Percentiles rank a stretch among this genome's conserved stretches.
Evolutionary conservation across 2,329 filamentous ascomycete species (phyloP).

Genomic region (Delphinella strobiligena): DNA sequence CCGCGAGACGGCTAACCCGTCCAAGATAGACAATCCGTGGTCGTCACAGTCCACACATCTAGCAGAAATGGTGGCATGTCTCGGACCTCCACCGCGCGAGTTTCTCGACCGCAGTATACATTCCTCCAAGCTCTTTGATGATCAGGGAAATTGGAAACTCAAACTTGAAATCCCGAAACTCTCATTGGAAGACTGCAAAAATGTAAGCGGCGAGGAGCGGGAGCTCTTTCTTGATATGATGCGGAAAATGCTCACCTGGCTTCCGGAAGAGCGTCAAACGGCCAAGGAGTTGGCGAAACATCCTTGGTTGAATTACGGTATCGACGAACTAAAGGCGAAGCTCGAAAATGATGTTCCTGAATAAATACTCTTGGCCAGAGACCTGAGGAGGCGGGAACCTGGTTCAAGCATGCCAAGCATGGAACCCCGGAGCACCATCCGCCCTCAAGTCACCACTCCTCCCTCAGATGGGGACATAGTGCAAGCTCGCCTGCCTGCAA

Average conservation of each 20-base stretch:
- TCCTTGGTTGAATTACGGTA: too few relatives aligned
- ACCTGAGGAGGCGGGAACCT: too few relatives aligned
- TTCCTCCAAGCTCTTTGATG: background rate
- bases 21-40: slow-evolving; percentile 22
- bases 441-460: too few relatives aligned
- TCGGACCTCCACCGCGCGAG: slow-evolving; percentile 24
- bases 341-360: too few relatives aligned
- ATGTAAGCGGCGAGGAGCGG: slow-evolving; percentile 12
- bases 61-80: slow-evolving; percentile 23
- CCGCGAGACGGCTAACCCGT: too few relatives aligned
- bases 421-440: too few relatives aligned
- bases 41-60: slow-evolving; percentile 16
- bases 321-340: too few relatives aligned
- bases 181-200: background rate
- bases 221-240: slow-evolving; percentile 20
- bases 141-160: slow-evolving; percentile 4
- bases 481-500: too few relatives aligned
- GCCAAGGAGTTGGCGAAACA: too few relatives aligned
- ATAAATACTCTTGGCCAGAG: too few relatives aligned
- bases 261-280: slow-evolving; percentile 17
- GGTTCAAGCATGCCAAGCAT: too few relatives aligned
- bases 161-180: slow-evolving; percentile 1
- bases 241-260: slow-evolving; percentile 24
- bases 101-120: slow-evolving; percentile 21
- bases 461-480: too few relatives aligned